Conservation (phyloP, 441 rosid species). For the Breynia disticha region DNA sequence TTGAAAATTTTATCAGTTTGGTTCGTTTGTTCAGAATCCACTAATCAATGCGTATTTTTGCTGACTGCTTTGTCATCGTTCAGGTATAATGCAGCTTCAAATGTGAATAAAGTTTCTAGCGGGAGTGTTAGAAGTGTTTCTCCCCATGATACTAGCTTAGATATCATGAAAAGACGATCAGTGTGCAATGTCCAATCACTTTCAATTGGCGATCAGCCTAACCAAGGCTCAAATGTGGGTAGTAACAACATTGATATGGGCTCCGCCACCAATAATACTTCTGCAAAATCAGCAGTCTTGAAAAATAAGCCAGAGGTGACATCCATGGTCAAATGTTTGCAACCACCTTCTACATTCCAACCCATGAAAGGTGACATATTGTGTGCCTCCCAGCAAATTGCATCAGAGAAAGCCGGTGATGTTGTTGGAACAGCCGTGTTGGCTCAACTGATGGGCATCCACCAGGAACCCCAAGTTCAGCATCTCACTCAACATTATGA, state of each 20-base stretch:
- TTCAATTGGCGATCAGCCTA: conserved; percentile 30
- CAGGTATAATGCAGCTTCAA: conserved; percentile 37
- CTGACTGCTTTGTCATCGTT: conserved; percentile 10
- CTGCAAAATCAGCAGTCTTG: conserved; percentile 17
- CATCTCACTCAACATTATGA: conserved; percentile 17
- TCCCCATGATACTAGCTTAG: conserved; percentile 25
- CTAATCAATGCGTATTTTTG: background rate
- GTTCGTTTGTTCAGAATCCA: too few species aligned
- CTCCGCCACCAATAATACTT: conserved; percentile 33
- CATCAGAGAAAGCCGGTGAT: conserved; percentile 24
- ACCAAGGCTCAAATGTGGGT: conserved; percentile 38
- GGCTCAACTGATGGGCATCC: conserved; percentile 21
- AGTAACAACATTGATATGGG: conserved; percentile 47
- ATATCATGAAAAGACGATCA: conserved; percentile 24
- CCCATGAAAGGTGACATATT: conserved; percentile 20
- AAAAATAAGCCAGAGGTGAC: conserved; percentile 30
- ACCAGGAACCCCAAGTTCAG: conserved; percentile 24
- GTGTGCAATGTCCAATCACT: conserved; percentile 22
- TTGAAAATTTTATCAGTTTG: too few species aligned
- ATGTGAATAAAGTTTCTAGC: conserved; percentile 26
- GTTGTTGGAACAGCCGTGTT: conserved; percentile 10
- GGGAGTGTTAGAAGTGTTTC: conserved; percentile 29
- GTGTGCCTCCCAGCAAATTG: conserved; percentile 18
- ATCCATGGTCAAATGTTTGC: conserved; percentile 25
- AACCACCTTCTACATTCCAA: conserved; percentile 27